Percentiles rank a stretch among this genome's conserved stretches.
Evolutionary conservation across 75 land plant species (phyloP).

Genomic region (Chamaecyparis obtusa): DNA sequence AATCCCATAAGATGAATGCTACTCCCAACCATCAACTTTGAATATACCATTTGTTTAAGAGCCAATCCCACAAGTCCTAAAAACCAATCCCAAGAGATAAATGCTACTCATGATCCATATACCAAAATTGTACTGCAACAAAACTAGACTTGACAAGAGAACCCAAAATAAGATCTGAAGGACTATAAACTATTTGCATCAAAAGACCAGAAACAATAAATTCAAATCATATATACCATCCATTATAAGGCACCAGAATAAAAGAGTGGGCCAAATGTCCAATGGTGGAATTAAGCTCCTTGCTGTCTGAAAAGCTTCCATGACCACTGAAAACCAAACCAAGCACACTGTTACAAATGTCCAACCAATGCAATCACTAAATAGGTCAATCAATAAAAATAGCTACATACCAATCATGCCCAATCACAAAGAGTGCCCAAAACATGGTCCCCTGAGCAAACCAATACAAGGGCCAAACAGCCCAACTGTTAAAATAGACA

Average conservation of each 20-base stretch:
- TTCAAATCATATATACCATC: slow-evolving; percentile 46
- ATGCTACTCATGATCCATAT: not conserved
- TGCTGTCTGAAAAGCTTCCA: slow-evolving; percentile 86
- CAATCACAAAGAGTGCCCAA: slow-evolving; percentile 96
- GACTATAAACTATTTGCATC: not conserved
- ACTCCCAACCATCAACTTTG: too few relatives aligned
- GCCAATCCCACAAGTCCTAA: not conserved
- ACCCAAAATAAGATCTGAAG: slow-evolving; percentile 1
- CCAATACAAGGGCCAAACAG: slow-evolving; percentile 95
- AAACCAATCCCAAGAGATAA: not conserved
- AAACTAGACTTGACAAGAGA: not conserved
- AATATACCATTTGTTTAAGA: too few relatives aligned
- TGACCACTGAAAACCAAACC: slow-evolving; percentile 64
- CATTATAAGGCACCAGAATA: slow-evolving; percentile 90
- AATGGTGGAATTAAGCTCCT: slow-evolving; percentile 53
- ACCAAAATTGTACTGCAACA: not conserved
- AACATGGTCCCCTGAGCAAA: slow-evolving; percentile 94
- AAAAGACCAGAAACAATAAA: not conserved
- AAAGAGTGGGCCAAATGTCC: slow-evolving; percentile 85
- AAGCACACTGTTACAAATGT: not conserved
- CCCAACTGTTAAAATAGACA: slow-evolving; percentile 63
- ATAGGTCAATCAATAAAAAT: not conserved
- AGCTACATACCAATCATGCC: slow-evolving; percentile 82
- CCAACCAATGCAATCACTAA: not conserved
- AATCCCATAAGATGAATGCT: too few relatives aligned